Base-by-base conservation (phyloP, 2,329 filamentous ascomycete genomes). In the Ilyonectria mors-panacis region DNA sequence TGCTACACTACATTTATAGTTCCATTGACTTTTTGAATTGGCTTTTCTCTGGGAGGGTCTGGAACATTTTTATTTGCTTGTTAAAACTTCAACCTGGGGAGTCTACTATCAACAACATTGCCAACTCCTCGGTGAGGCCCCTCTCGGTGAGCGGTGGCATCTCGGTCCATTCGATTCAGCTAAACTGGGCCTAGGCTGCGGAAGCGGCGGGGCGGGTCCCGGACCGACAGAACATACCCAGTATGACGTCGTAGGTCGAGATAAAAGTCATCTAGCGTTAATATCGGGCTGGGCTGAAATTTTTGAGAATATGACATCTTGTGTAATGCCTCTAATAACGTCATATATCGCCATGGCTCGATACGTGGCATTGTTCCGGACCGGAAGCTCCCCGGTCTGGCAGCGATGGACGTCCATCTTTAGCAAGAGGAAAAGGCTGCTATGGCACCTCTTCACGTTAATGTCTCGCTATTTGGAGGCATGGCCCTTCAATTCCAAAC, bases 111-210 rank as follows among this genome's bases (percentile, higher is more conserved):
- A 51, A 3, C 17, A 50, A 9, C 28, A 33, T 21, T 19, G 4
- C 48, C 4, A 33, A 12, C 17, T 30, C 26, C 26, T 51, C 28
- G 48, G 48, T 51, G 28, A 51, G 48, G 17, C 28, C 28, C 9
- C 17, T 51, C 48, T 51, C 48, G 48, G 48, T 51, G 48, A 51
- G 28, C 48, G 48, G 48, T 51, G 48, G 17, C 28, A 33, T 51
- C 48, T 51, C 48, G 48, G 48, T 51, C 17, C 48, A 51, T 51
- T 28, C 28, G 17, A 28, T n/a, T 51, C 48, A 51, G 13, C 28
- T 51, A 51, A 51, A 51, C 48, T 19, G 48, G 48, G 48, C 17
- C 48, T 33, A 19, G 17, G 17, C 28, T n/a, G 12, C 48, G 47
- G 47, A 19, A 51, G 48, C 48, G 9, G 30, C 28, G n/a, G 48